Conservation (phyloP, 257 asterid species). For the Gentiana dahurica region DNA sequence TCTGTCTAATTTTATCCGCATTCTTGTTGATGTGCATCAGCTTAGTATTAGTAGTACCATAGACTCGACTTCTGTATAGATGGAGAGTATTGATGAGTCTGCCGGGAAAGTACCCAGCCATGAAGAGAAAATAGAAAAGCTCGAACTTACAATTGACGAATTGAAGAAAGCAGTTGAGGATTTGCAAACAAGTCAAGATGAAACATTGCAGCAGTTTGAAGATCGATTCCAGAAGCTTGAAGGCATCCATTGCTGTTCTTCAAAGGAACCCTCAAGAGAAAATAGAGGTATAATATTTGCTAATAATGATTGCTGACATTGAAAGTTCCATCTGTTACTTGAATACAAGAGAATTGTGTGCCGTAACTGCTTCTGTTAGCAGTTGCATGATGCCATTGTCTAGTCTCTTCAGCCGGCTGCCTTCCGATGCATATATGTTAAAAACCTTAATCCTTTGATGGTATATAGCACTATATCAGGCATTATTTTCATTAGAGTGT, state of each 20-base stretch:
- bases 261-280: conserved; percentile 8
- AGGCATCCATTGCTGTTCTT: conserved; percentile 2
- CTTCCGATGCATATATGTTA: too few species aligned
- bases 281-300: conserved; percentile 5
- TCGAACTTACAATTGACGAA: conserved; percentile 13
- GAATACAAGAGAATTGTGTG: too few species aligned
- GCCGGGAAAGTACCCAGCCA: conserved; percentile 11
- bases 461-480: too few species aligned
- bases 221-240: conserved; percentile 15
- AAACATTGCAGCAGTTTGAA: conserved; percentile 16
- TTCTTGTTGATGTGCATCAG: neutral
- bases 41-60: neutral
- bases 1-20: too few species aligned
- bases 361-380: too few species aligned
- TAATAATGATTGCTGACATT: neutral
- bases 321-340: neutral
- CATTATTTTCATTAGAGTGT: too few species aligned
- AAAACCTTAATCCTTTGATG: too few species aligned
- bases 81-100: conserved; percentile 6
- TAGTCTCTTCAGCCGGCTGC: too few species aligned
- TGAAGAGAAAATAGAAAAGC: conserved; percentile 17
- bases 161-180: conserved; percentile 16
- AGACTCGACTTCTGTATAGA: conserved; percentile 4
- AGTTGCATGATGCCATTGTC: too few species aligned
- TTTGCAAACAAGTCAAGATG: conserved; percentile 13